These are phyloP conservation scores for Blastobotrys malaysiensis DNA, from an alignment of 1,139 yeast species.

Conservation along the genomic window DNA sequence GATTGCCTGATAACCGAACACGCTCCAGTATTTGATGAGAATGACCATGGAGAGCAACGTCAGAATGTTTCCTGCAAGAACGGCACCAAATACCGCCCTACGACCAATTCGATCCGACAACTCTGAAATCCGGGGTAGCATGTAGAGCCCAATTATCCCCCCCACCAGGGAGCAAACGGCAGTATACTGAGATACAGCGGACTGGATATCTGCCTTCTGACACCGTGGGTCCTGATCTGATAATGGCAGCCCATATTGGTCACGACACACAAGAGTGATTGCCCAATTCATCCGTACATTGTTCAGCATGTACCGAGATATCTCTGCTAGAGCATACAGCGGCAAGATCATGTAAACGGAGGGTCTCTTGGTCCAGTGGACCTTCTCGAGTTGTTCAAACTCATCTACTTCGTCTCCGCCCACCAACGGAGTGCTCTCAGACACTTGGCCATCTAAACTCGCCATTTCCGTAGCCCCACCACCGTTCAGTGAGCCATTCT, in stretches of 20 bases:
- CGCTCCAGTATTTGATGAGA: slow-evolving; percentile 11
- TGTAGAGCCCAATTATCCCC: slow-evolving; percentile 18
- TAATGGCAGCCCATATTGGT: slow-evolving; percentile 9
- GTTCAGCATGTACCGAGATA: slow-evolving; percentile 17
- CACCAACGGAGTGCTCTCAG: not conserved
- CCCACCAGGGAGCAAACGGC: slow-evolving; percentile 19
- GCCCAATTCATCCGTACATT: slow-evolving; percentile 22
- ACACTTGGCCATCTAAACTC: not conserved
- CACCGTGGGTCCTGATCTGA: slow-evolving; percentile 17
- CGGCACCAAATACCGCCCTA: slow-evolving; percentile 14
- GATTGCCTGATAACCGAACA: slow-evolving; percentile 12
- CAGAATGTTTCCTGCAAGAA: slow-evolving; percentile 15
- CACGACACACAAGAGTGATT: slow-evolving; percentile 18
- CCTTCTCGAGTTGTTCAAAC: slow-evolving; percentile 5
- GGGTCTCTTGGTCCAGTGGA: slow-evolving; percentile 8
- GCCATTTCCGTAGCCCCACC: not conserved
- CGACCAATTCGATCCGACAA: slow-evolving; percentile 20
- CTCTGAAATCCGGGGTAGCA: slow-evolving; percentile 17
- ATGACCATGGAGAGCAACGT: slow-evolving; percentile 11
- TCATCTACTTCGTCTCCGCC: slow-evolving; percentile 5
- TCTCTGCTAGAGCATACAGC: slow-evolving; percentile 15
- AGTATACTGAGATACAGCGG: slow-evolving; percentile 16
- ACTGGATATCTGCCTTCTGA: slow-evolving; percentile 17
- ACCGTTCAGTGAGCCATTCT: not conserved
- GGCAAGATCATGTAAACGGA: slow-evolving; percentile 17